Evolutionary conservation across 108 stramenopile species (phyloP).

Genomic region (Skeletonema menzelii): DNA sequence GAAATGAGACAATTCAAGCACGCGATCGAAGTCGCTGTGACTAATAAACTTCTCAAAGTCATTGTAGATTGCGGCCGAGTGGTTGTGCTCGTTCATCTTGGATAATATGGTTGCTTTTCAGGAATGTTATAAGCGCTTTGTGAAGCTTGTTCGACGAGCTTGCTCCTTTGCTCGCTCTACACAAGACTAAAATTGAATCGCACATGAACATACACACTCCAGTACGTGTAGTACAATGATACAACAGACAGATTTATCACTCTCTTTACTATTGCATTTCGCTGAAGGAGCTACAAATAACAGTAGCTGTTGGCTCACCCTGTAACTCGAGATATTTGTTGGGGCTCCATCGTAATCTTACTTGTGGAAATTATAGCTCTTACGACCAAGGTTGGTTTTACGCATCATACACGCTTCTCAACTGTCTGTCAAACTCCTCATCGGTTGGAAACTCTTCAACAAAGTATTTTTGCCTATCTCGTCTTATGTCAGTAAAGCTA

Average conservation of each 20-base stretch:
- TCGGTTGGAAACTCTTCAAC: slow-evolving; percentile 50
- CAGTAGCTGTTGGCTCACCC: too few species aligned
- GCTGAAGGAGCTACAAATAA: too few species aligned
- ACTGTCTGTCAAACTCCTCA: slow-evolving; percentile 24
- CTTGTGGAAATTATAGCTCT: background rate
- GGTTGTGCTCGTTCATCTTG: background rate
- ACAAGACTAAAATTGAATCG: too few species aligned
- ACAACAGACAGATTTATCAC: too few species aligned
- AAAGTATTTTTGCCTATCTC: slow-evolving; percentile 55
- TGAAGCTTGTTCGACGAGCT: too few species aligned
- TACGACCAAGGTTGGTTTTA: background rate
- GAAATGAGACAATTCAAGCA: slow-evolving; percentile 31
- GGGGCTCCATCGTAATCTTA: too few species aligned
- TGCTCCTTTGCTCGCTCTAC: too few species aligned
- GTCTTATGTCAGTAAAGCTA: slow-evolving; percentile 59
- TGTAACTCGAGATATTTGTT: too few species aligned
- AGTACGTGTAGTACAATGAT: too few species aligned
- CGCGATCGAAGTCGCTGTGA: slow-evolving; percentile 39
- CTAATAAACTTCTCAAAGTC: slow-evolving; percentile 45
- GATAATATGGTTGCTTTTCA: background rate
- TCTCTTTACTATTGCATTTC: too few species aligned
- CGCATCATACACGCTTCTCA: slow-evolving; percentile 13
- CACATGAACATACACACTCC: too few species aligned
- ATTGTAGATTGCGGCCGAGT: background rate
- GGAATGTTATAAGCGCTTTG: background rate